Evolutionary conservation across 331 rosid species (phyloP).

Genomic region (Dryas integrifolia): DNA sequence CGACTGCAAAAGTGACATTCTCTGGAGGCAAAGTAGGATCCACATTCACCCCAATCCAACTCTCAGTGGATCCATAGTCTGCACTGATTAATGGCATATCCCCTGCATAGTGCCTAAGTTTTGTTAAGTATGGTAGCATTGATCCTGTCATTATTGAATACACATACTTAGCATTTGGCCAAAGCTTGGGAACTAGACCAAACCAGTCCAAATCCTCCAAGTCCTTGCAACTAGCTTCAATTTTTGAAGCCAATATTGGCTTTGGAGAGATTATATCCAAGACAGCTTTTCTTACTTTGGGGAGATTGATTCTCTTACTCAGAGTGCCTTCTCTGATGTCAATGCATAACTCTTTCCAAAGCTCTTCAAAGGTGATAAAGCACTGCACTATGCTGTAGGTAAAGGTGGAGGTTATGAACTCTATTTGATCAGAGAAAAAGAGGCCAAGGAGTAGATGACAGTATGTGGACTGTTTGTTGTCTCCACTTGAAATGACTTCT

Average conservation of each 20-base stretch:
- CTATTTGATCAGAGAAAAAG: conserved; percentile 58
- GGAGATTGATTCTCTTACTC: conserved; percentile 41
- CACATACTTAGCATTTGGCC: conserved; percentile 85
- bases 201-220: conserved; percentile 52
- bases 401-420: conserved; percentile 77
- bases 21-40: conserved; percentile 74
- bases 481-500: conserved; percentile 79
- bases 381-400: conserved; percentile 79
- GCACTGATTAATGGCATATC: conserved; percentile 77
- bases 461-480: conserved; percentile 71
- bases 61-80: conserved; percentile 95
- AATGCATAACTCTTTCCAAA: conserved; percentile 55
- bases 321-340: conserved; percentile 57
- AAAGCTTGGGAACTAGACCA: conserved; percentile 63
- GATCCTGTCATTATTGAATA: conserved; percentile 94
- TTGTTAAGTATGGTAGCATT: conserved; percentile 76
- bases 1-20: conserved; percentile 68
- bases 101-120: conserved; percentile 68
- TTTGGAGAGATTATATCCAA: conserved; percentile 51
- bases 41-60: conserved; percentile 93
- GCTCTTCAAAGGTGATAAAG: conserved; percentile 54
- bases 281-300: conserved; percentile 50
- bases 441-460: conserved; percentile 94
- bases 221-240: conserved; percentile 46
- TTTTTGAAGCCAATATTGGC: conserved; percentile 47